Evolutionary conservation across 139 green algal genomes (phyloP), one percentile per base, ranked within the genome.

Genomic region (Picocystis salinarum): DNA sequence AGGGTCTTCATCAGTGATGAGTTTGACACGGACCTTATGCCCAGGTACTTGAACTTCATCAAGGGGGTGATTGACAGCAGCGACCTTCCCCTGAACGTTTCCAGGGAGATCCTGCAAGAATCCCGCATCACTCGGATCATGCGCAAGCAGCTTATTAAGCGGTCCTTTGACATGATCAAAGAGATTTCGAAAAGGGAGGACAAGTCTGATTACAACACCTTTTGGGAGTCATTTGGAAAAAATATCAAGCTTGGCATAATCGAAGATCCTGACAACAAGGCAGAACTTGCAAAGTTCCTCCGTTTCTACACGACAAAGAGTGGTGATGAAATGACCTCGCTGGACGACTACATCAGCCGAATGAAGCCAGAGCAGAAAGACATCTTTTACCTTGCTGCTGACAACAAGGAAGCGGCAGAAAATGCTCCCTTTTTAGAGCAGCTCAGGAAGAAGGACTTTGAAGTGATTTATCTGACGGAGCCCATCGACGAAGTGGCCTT

Each of bases 81-180:
- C 27, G 88, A 98, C 71, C 73, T 98, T 52, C 87, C 88, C 2
- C 78, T 98, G 27, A 96, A 98, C 55, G 87, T 98, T 3, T 87
- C 69, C 4, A 71, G 88, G 28, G 88, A 98, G 63, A 96, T 98
- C 55, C 61, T 98, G 39, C 86, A 92, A 69, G 76, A 70, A 46
- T 70, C 47, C 15, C 68, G 80, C 42, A 72, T 92, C 47, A 71
- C 91, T 56, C 74, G 85, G 18, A 65, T 86, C 39, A 98, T 98
- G 53, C 66, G 70, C 45, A 84, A 83, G 61, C 81, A 93, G 65
- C 70, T 98, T 28, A 67, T 94, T 22, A 73, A 79, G 51, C 65
- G 79, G 20, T 68, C 69, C 0, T 53, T 98, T 4, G 87, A 94
- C 62, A 91, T 92, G 79, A 66, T 98, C 7, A 64, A 76, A 26